Percentiles rank a stretch among this genome's conserved stretches.
These are phyloP conservation scores for Candida morakotiae DNA, from an alignment of 805 yeast genomes.

Conservation along the genomic window DNA sequence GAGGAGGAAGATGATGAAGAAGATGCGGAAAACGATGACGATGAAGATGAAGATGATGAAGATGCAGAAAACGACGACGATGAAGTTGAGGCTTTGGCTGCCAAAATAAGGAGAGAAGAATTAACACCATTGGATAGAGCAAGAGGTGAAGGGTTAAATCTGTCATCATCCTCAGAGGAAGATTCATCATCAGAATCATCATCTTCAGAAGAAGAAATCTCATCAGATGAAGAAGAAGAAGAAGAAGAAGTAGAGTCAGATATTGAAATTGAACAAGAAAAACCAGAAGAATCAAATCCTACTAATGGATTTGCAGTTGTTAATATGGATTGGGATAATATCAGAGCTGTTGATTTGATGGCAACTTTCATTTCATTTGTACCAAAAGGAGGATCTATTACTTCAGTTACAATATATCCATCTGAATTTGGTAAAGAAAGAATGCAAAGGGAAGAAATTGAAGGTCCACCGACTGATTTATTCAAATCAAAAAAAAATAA, in stretches of 20 bases:
- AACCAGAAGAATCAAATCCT: constrained; percentile 87
- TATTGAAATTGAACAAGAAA: constrained; percentile 49
- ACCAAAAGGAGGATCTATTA: constrained; percentile 68
- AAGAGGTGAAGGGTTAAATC: constrained; percentile 58
- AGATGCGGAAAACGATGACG: constrained; percentile 57
- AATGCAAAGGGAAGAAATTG: constrained; percentile 82
- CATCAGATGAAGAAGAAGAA: constrained; percentile 32
- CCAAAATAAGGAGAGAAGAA: constrained; percentile 10
- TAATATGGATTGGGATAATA: constrained; percentile 95
- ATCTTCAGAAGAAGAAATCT: constrained; percentile 45
- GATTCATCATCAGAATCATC: constrained; percentile 32
- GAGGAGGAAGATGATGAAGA: constrained; percentile 46
- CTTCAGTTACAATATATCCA: constrained; percentile 71
- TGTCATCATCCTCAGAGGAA: constrained; percentile 32
- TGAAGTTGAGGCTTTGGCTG: constrained; percentile 10
- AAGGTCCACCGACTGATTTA: constrained; percentile 89
- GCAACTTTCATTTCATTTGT: constrained; percentile 85
- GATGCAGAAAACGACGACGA: constrained; percentile 32
- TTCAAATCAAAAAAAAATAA: constrained; percentile 48
- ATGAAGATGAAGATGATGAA: constrained; percentile 33
- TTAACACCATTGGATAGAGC: constrained; percentile 51
- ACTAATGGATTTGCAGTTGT: constrained; percentile 82
- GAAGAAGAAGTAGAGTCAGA: constrained; percentile 52
- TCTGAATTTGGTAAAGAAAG: constrained; percentile 92
- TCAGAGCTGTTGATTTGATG: constrained; percentile 81